A percentile compares a stretch with the other conserved stretches of the same genome.
Evolutionary conservation across 805 yeast species (phyloP).

Genomic region (Teunomyces cretensis): DNA sequence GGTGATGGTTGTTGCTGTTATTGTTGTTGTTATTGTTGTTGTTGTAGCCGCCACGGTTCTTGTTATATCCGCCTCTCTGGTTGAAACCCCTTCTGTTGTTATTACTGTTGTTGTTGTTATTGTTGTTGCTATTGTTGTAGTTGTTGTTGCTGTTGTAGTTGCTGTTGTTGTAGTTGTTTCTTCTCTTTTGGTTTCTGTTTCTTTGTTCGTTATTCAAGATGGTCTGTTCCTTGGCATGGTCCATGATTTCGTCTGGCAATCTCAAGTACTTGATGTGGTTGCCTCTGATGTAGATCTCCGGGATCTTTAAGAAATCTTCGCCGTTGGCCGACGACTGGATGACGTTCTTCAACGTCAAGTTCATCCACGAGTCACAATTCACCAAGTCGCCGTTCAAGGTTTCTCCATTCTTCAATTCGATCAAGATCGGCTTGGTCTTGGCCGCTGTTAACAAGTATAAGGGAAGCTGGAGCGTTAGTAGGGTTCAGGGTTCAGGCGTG

Average conservation of each 20-base stretch:
- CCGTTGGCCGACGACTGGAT: conserved; percentile 64
- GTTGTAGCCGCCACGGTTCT: conserved; percentile 22
- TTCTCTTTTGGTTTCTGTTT: conserved; percentile 45
- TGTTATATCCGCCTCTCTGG: conserved; percentile 28
- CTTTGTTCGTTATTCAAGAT: conserved; percentile 50
- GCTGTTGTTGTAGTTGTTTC: conserved; percentile 36
- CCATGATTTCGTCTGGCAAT: conserved; percentile 74
- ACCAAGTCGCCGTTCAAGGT: conserved; percentile 79
- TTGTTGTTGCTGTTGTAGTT: conserved; percentile 15
- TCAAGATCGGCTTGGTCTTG: conserved; percentile 80
- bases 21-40: conserved; percentile 19
- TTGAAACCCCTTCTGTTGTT: conserved; percentile 21
- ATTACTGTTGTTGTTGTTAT: conserved; percentile 19
- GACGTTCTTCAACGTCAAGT: conserved; percentile 77
- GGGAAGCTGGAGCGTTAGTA: conserved; percentile 65
- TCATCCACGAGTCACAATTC: conserved; percentile 96
- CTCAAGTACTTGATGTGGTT: conserved; percentile 76
- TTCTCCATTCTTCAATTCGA: conserved; percentile 91
- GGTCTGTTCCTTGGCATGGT: conserved; percentile 68
- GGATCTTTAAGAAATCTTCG: conserved; percentile 58
- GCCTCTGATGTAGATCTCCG: conserved; percentile 82
- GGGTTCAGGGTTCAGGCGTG: neutral
- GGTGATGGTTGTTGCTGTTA: conserved; percentile 12
- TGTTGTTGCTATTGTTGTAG: conserved; percentile 9
- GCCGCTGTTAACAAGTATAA: conserved; percentile 87